phyloP scores from a whole-genome alignment of 2,329 filamentous ascomycete genomes.

The Raffaelea arxii region DNA sequence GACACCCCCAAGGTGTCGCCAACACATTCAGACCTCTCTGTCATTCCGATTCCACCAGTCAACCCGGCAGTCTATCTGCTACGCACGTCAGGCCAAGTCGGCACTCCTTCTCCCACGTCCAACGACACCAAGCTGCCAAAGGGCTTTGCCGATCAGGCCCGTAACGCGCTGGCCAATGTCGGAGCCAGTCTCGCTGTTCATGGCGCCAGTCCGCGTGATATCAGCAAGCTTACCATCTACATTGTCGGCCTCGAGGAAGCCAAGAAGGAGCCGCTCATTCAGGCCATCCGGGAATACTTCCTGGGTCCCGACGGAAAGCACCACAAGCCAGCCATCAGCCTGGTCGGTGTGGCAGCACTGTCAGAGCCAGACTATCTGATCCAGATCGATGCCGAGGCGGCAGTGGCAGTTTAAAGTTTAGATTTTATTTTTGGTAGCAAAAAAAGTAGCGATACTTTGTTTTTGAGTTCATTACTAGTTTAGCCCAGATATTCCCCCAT shows the following conservation, averaged over 20 bases:
- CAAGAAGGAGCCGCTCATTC: not conserved
- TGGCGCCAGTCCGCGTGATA: slow-evolving; percentile 1
- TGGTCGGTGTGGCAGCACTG: slow-evolving; percentile 3
- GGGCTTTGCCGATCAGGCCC: not conserved
- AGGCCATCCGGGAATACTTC: slow-evolving; percentile 1
- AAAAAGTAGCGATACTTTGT: no score
- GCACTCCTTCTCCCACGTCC: slow-evolving; percentile 1
- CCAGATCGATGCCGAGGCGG: slow-evolving; percentile 3
- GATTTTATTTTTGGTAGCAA: no score
- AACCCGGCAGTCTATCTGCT: not conserved
- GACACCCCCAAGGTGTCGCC: no score
- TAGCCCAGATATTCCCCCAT: no score
- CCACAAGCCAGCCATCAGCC: not conserved
- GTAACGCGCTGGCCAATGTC: not conserved
- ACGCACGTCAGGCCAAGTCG: slow-evolving; percentile 2
- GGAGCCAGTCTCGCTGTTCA: slow-evolving; percentile 1
- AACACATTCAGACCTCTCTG: slow-evolving; percentile 1
- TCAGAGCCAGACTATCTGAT: not conserved
- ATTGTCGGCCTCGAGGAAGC: not conserved
- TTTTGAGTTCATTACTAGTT: no score
- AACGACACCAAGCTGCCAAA: not conserved
- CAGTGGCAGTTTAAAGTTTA: no score
- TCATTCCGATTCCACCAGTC: not conserved
- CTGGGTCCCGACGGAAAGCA: not conserved
- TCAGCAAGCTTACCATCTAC: slow-evolving; percentile 2